Conservation (phyloP, 1,284 basidiomycete species). For the Cutaneotrichosporon sp. region DNA sequence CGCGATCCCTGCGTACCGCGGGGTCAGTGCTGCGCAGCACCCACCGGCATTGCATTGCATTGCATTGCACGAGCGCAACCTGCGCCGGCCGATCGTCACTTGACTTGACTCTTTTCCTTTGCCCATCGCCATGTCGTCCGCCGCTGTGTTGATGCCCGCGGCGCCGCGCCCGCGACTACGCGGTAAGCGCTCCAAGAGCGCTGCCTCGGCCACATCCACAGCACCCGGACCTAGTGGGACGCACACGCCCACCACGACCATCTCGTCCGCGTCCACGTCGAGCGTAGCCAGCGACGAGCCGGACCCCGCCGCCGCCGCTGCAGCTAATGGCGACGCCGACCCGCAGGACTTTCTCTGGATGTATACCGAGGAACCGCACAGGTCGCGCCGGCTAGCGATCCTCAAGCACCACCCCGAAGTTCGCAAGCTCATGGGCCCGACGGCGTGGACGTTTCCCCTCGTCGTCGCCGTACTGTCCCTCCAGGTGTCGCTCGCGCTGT, state of each 20-base stretch:
- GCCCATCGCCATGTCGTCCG: neutral
- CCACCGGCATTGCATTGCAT: no score
- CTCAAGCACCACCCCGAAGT: conserved; percentile 94
- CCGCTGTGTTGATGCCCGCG: neutral
- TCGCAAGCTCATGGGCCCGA: conserved; percentile 90
- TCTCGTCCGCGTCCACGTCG: neutral
- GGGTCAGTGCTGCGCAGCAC: no score
- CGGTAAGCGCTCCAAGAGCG: neutral
- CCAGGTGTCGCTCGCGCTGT: conserved; percentile 64
- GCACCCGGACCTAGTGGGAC: neutral
- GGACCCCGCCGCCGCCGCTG: conserved; percentile 3
- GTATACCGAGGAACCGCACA: conserved; percentile 95
- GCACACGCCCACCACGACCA: neutral
- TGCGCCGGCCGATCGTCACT: no score
- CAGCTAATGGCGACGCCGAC: conserved; percentile 11
- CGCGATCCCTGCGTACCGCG: no score
- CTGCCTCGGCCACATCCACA: neutral
- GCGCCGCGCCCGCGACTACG: neutral
- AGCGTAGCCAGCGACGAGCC: conserved; percentile 2
- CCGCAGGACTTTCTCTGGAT: conserved; percentile 79
- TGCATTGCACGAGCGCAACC: no score
- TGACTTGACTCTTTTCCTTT: no score
- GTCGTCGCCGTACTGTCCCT: conserved; percentile 71
- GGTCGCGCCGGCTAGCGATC: conserved; percentile 77
- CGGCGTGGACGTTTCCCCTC: conserved; percentile 82